A percentile compares a stretch with the other conserved stretches of the same genome.
Conservation (phyloP, 108 stramenopile species). For the Fragilariopsis cylindrus region DNA sequence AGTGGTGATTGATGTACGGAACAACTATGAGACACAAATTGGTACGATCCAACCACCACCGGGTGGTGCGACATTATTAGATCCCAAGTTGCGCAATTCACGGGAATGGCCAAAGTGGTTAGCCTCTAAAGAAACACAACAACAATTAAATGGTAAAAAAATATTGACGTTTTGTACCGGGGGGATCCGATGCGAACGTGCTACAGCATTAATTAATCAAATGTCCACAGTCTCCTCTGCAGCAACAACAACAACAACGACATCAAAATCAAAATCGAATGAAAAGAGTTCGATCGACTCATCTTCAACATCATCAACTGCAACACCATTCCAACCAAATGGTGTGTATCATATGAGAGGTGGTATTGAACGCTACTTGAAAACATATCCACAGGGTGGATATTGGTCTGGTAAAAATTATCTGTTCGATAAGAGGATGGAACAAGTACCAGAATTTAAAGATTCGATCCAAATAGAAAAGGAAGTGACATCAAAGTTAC, state of each 20-base stretch:
- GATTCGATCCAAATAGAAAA: constrained; percentile 37
- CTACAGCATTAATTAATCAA: constrained; percentile 72
- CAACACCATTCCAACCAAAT: constrained; percentile 33
- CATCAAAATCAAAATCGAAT: not conserved
- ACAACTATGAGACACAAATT: constrained; percentile 73
- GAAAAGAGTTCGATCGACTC: not conserved
- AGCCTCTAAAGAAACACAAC: constrained; percentile 56
- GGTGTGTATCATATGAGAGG: constrained; percentile 79
- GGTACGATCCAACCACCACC: constrained; percentile 67
- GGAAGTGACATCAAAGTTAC: constrained; percentile 30
- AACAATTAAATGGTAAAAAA: constrained; percentile 68
- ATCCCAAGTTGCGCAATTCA: constrained; percentile 74
- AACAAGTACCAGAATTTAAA: constrained; percentile 54
- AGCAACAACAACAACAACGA: not conserved
- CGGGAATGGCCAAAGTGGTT: constrained; percentile 81
- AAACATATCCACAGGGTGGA: constrained; percentile 74
- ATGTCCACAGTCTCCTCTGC: constrained; percentile 38
- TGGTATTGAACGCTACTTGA: constrained; percentile 85
- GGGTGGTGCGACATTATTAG: constrained; percentile 62
- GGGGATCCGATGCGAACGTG: constrained; percentile 78
- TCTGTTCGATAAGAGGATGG: constrained; percentile 80
- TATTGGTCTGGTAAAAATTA: constrained; percentile 85
- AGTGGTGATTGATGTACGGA: constrained; percentile 85
- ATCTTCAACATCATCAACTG: not conserved
- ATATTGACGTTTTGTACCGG: constrained; percentile 78